Conservation (phyloP, 202 grass and related monocot genomes). For the Carex arenaria region DNA sequence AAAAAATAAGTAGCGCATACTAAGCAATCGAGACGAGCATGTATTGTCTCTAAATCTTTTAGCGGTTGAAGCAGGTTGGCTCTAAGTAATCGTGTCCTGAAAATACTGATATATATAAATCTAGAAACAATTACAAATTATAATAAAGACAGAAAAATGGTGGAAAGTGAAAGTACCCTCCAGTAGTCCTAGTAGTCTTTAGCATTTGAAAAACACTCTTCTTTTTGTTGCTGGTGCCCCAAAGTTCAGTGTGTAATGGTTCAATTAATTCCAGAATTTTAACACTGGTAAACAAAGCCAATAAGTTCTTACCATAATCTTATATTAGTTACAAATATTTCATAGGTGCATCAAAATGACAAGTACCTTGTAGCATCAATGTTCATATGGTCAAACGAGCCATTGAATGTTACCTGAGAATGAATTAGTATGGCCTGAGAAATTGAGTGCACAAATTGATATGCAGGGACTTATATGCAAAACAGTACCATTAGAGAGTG, state of each 20-base stretch:
- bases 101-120: constrained; percentile 14
- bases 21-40: constrained; percentile 89
- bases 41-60: constrained; percentile 90
- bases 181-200: constrained; percentile 90
- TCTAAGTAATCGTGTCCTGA: constrained; percentile 81
- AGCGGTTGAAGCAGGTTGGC: constrained; percentile 89
- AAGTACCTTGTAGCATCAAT: constrained; percentile 90
- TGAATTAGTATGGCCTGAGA: constrained; percentile 17
- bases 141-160: constrained; percentile 20
- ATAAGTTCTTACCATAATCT: neutral
- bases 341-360: neutral
- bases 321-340: neutral
- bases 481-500: constrained; percentile 71
- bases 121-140: constrained; percentile 16
- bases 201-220: constrained; percentile 97
- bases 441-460: constrained; percentile 18
- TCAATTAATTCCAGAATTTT: constrained; percentile 98
- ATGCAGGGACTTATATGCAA: neutral
- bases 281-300: constrained; percentile 46
- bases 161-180: constrained; percentile 58
- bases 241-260: constrained; percentile 78
- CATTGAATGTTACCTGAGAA: constrained; percentile 86
- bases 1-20: constrained; percentile 39
- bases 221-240: constrained; percentile 86
- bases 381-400: constrained; percentile 95